Percentiles rank a stretch among this genome's conserved stretches.
Evolutionary conservation across 1,139 yeast species (phyloP).

Genomic region (Scheffersomyces lignicola): DNA sequence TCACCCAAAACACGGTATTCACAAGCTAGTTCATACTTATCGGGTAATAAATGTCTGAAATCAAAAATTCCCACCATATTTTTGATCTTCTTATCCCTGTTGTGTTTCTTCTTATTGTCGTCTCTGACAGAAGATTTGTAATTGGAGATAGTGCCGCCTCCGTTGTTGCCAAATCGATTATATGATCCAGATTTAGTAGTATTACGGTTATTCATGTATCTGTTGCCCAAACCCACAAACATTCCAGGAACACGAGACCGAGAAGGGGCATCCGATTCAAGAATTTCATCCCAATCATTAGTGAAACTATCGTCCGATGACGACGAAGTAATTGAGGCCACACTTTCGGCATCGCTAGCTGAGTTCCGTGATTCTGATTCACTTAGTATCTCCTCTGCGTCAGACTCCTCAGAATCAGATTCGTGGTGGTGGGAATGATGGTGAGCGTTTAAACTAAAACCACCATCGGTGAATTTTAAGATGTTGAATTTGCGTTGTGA

Average conservation of each 20-base stretch:
- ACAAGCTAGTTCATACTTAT: slow-evolving; percentile 71
- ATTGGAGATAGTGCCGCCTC: slow-evolving; percentile 27
- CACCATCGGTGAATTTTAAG: slow-evolving; percentile 43
- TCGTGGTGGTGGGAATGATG: slow-evolving; percentile 15
- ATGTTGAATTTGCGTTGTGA: slow-evolving; percentile 33
- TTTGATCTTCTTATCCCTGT: slow-evolving; percentile 25
- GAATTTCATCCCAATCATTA: slow-evolving; percentile 51
- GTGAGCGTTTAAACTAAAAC: slow-evolving; percentile 25
- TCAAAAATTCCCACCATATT: slow-evolving; percentile 67
- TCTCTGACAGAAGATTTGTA: slow-evolving; percentile 26
- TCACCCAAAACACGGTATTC: slow-evolving; percentile 74
- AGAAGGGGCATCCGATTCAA: slow-evolving; percentile 46
- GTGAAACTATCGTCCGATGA: slow-evolving; percentile 50
- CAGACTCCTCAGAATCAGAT: slow-evolving; percentile 15
- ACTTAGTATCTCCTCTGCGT: slow-evolving; percentile 9
- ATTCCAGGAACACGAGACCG: slow-evolving; percentile 47
- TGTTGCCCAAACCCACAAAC: slow-evolving; percentile 41
- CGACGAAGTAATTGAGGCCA: slow-evolving; percentile 14
- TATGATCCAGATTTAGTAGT: slow-evolving; percentile 20
- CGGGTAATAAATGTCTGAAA: slow-evolving; percentile 71
- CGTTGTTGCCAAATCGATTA: slow-evolving; percentile 27
- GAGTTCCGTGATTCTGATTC: slow-evolving; percentile 16
- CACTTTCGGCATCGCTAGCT: slow-evolving; percentile 11
- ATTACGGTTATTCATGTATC: slow-evolving; percentile 20
- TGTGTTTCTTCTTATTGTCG: slow-evolving; percentile 14